These are phyloP conservation scores for Cladosporium phlei DNA, from an alignment of 2,329 filamentous ascomycete species.

Conservation along the genomic window DNA sequence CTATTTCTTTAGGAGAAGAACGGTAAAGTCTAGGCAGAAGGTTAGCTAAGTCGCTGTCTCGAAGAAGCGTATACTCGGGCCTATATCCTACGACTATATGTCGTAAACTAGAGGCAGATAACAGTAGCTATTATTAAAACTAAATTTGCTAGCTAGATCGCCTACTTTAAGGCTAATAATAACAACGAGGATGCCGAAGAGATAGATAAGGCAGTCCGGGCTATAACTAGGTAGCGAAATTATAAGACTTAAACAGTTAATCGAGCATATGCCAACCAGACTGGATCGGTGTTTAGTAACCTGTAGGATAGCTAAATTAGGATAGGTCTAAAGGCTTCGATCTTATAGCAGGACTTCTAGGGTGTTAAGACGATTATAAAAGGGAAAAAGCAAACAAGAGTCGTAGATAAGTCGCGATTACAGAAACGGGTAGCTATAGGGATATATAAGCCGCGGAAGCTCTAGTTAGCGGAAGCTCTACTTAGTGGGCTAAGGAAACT, in stretches of 20 bases:
- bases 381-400: slow-evolving; percentile 4
- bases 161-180: slow-evolving; percentile 5
- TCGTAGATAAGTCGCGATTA: neutral
- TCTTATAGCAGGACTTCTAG: slow-evolving; percentile 17
- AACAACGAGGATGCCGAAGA: slow-evolving; percentile 10
- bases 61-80: slow-evolving; percentile 11
- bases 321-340: slow-evolving; percentile 13
- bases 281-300: slow-evolving; percentile 13
- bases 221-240: slow-evolving; percentile 15
- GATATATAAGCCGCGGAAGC: slow-evolving; percentile 14
- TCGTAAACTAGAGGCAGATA: slow-evolving; percentile 16
- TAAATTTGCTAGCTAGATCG: slow-evolving; percentile 15
- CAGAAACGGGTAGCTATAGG: slow-evolving; percentile 13
- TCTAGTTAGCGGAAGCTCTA: slow-evolving; percentile 10
- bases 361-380: slow-evolving; percentile 12
- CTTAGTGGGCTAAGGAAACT: slow-evolving; percentile 3
- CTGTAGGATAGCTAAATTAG: slow-evolving; percentile 15
- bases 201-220: neutral
- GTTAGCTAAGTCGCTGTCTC: slow-evolving; percentile 12
- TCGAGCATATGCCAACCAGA: slow-evolving; percentile 15
- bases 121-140: slow-evolving; percentile 18
- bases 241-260: slow-evolving; percentile 15
- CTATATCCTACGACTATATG: slow-evolving; percentile 8
- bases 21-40: slow-evolving; percentile 13
- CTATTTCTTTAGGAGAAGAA: slow-evolving; percentile 17